phyloP scores from a whole-genome alignment of 306 rosid species.

The Quercus glauca region DNA sequence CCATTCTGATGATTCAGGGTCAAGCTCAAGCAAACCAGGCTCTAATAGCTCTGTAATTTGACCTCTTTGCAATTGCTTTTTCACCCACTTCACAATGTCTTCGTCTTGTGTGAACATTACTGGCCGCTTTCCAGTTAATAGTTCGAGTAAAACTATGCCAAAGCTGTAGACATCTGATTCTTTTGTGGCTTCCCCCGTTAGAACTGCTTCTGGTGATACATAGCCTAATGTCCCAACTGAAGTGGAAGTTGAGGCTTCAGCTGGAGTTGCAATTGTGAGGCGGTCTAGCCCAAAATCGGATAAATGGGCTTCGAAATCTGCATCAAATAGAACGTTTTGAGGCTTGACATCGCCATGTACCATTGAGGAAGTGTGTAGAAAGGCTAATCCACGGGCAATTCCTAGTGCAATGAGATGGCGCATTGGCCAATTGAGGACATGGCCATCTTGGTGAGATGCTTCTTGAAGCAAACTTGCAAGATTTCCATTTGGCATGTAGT shows the following conservation, averaged over 20 bases:
- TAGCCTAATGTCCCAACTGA: constrained; percentile 81
- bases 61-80: constrained; percentile 81
- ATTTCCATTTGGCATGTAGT: constrained; percentile 98
- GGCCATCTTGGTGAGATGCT: constrained; percentile 98
- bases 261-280: constrained; percentile 42
- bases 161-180: constrained; percentile 92
- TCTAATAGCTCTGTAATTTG: constrained; percentile 83
- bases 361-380: constrained; percentile 68
- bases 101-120: constrained; percentile 91
- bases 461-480: constrained; percentile 97
- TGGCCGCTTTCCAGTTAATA: constrained; percentile 82
- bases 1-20: constrained; percentile 96
- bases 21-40: constrained; percentile 89
- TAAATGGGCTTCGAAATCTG: constrained; percentile 93
- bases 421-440: constrained; percentile 98
- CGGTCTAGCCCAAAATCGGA: constrained; percentile 86
- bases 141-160: constrained; percentile 80
- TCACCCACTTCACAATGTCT: constrained; percentile 96
- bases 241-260: constrained; percentile 67
- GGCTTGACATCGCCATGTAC: constrained; percentile 88
- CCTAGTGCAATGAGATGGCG: constrained; percentile 95
- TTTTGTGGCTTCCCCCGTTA: constrained; percentile 75
- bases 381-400: constrained; percentile 86
- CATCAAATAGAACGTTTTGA: constrained; percentile 79
- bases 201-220: constrained; percentile 73